Base-by-base conservation (phyloP, 192 early-diverging fungal genomes). In the Umbelopsis isabellina region DNA sequence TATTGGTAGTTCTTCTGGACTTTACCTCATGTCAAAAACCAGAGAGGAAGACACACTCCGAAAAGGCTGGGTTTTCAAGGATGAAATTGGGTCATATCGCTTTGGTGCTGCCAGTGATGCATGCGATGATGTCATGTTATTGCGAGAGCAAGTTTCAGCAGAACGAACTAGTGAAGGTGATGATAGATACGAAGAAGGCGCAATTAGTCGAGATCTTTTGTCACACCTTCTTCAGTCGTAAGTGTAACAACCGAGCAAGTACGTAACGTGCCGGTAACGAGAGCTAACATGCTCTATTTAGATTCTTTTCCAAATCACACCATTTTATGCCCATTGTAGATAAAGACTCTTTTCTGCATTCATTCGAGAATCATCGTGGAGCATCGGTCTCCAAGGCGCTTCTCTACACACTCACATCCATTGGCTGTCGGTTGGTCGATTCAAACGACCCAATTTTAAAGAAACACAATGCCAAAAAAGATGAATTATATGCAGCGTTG, bases 1-100 rank as follows among this genome's bases (percentile, higher is more conserved):
- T 21, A 68, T 69, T 9, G 76, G 76, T 13, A 78, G 76, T 21
- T 78, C 76, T 3, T 78, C 76, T 18, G 76, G 76, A 22, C 66
- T 66, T 46, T 78, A 78, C 53, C 46, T 78, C n/a, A 64, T 78
- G 41, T 49, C 50, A 0, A 58, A 12, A 13, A 52, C 55, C 4
- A 58, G 23, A 12, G 55, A 53, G 21, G 35, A 52, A 16, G 70
- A 71, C 2, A 65, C 33, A 1, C 13, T 33, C 37, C 35, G 35
- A 2, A 46, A 55, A 35, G 15, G 70, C 10, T 25, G 20, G 2
- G 11, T 22, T 15, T 27, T 15, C n/a, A 64, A 61, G 20, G 58
- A 65, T n/a, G 58, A 65, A 46, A 47, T 44, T 41, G 46, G 75
- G 8, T 46, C 69, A 44, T 71, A 71, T 22, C 52, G 68, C 18